phyloP scores from a whole-genome alignment of 257 asterid genomes.

The Solanum peruvianum region DNA sequence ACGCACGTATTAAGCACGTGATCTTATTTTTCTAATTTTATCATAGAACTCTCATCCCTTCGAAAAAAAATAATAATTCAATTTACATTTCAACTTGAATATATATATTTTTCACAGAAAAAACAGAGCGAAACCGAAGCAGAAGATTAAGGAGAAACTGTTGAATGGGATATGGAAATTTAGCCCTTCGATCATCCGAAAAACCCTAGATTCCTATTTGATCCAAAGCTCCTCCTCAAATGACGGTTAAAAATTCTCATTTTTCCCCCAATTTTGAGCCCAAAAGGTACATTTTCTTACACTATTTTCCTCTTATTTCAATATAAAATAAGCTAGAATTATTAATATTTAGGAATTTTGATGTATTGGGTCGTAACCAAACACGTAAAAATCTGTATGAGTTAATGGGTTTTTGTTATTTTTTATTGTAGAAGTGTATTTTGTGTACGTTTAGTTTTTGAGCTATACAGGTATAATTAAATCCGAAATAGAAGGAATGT shows the following conservation, averaged over 20 bases:
- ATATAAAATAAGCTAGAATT: neutral
- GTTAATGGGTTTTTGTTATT: neutral
- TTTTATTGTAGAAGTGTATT: neutral
- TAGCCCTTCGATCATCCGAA: slow-evolving; percentile 20
- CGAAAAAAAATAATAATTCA: too few relatives aligned
- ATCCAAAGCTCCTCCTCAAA: slow-evolving; percentile 10
- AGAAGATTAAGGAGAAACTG: slow-evolving; percentile 9
- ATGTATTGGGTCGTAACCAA: neutral
- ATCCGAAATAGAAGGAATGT: slow-evolving; percentile 14
- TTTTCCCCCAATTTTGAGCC: slow-evolving; percentile 16
- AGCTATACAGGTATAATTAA: slow-evolving; percentile 24
- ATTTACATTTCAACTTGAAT: neutral
- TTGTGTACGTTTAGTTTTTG: neutral
- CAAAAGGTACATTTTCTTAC: slow-evolving; percentile 13
- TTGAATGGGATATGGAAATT: neutral
- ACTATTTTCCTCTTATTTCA: neutral
- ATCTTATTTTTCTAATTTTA: too few relatives aligned
- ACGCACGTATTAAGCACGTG: neutral
- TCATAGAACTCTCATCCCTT: neutral
- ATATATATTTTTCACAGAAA: neutral
- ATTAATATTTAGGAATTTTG: neutral
- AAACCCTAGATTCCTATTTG: slow-evolving; percentile 3
- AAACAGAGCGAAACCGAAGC: neutral
- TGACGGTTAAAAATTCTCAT: slow-evolving; percentile 16
- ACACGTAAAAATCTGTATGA: neutral